Conservation (phyloP, 805 yeast species). For the Debaryomyces hansenii region DNA sequence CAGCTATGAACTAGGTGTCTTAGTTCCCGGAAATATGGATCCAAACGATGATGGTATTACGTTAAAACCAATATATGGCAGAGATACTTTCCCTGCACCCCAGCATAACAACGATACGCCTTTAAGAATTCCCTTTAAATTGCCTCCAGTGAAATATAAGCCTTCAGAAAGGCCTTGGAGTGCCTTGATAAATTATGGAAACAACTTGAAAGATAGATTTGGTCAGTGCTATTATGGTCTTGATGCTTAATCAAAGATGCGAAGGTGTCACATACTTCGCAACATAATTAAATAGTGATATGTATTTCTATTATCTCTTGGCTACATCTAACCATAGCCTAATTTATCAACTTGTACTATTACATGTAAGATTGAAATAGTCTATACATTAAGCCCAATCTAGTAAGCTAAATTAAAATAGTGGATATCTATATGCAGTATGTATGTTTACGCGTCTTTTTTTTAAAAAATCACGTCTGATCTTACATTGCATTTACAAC, state of each 20-base stretch:
- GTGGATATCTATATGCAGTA: no score
- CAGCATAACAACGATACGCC: slow-evolving; percentile 21
- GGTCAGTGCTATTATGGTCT: slow-evolving; percentile 19
- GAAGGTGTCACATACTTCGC: no score
- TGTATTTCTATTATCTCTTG: no score
- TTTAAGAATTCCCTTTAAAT: slow-evolving; percentile 51
- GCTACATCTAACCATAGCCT: no score
- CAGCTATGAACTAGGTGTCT: slow-evolving; percentile 41
- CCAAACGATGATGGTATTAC: slow-evolving; percentile 11
- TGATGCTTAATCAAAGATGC: neutral
- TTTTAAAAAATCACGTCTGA: slow-evolving; percentile 1
- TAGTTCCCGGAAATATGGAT: slow-evolving; percentile 16
- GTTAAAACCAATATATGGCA: slow-evolving; percentile 46
- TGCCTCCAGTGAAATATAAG: slow-evolving; percentile 48
- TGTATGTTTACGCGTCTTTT: neutral
- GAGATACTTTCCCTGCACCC: slow-evolving; percentile 21
- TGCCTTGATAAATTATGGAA: slow-evolving; percentile 18
- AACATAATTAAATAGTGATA: no score
- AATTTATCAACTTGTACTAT: no score
- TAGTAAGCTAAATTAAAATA: no score
- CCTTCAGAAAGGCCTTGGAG: slow-evolving; percentile 53
- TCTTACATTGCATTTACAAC: neutral
- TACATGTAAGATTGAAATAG: no score
- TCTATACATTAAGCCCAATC: no score
- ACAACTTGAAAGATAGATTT: slow-evolving; percentile 18